Base-by-base conservation (phyloP, 2,329 filamentous ascomycete species). In the Tolypocladium ovalisporum region DNA sequence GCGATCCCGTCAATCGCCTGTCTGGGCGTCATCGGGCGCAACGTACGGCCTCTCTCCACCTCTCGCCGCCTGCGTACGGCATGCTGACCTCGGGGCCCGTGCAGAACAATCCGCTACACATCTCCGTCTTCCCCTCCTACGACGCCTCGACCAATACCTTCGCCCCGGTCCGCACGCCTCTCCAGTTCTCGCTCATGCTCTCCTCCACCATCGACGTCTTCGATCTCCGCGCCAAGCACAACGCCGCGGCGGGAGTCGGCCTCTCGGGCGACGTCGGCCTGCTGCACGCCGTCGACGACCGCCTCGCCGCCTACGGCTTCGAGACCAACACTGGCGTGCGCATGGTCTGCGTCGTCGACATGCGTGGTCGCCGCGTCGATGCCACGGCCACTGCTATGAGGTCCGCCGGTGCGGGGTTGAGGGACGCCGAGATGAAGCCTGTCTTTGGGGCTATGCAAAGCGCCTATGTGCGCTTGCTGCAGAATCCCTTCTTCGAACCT, bases 91-190 rank as follows among this genome's bases (percentile, higher is more conserved):
- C n/a, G n/a, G n/a, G n/a, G n/a, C 37, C 39, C 4, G n/a, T 36
- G 59, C 68, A 97, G 92, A 96, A 97, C 76, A 96, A 97, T 70
- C 94, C 93, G 59, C 87, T 97, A 63, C 93, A 97, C 75, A 89
- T 96, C 66, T 86, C 90, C 60, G 84, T 96, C 69, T 96, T 97
- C 73, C 88, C 90, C 55, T 88, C 86, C 52, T 82, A 89, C 77
- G 78, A 82, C 67, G 75, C 80, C 53, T 63, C 79, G 55, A 79
- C 78, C 63, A 76, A 79, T 71, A 75, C 73, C 56, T 76, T 77
- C 64, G 67, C 73, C 9, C 81, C 82, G 39, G 76, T 88, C 62
- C 85, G 87, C 65, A 87, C 86, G 22, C 80, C 84, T n/a, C 82
- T 97, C 13, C 90, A 96, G 70, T 97, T 94, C 77, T 90, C 89